These are phyloP conservation scores for Dothiorella sarmentorum DNA, from an alignment of 2,329 filamentous ascomycete genomes.

Conservation along the genomic window DNA sequence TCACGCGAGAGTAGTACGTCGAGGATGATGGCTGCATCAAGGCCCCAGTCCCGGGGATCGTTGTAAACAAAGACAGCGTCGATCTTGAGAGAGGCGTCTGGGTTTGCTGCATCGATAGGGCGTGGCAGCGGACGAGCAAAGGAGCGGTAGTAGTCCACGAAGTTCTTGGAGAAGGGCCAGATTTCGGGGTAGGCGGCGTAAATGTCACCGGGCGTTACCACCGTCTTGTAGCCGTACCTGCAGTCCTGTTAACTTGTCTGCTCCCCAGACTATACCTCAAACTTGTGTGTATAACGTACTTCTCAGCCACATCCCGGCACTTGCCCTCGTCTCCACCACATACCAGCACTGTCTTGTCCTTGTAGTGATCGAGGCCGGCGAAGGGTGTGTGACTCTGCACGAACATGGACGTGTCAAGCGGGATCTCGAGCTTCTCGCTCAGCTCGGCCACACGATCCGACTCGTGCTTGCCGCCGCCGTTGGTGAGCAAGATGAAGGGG, in stretches of 20 bases:
- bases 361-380: slow-evolving; percentile 58
- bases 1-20: slow-evolving; percentile 75
- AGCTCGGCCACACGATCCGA: slow-evolving; percentile 68
- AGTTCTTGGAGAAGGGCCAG: slow-evolving; percentile 72
- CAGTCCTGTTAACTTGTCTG: neutral
- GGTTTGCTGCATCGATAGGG: slow-evolving; percentile 39
- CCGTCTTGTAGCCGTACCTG: slow-evolving; percentile 72
- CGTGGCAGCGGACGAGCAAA: slow-evolving; percentile 58
- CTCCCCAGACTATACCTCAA: neutral
- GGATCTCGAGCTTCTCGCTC: slow-evolving; percentile 60
- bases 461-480: slow-evolving; percentile 87
- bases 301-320: slow-evolving; percentile 70
- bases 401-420: slow-evolving; percentile 66
- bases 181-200: slow-evolving; percentile 68
- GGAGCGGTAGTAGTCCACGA: slow-evolving; percentile 58
- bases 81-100: slow-evolving; percentile 62
- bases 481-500: slow-evolving; percentile 92
- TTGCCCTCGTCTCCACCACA: slow-evolving; percentile 49
- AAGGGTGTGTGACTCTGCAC: slow-evolving; percentile 92
- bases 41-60: slow-evolving; percentile 92
- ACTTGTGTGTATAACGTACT: slow-evolving; percentile 33
- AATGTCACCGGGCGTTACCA: slow-evolving; percentile 84
- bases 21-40: slow-evolving; percentile 79
- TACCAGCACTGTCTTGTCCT: slow-evolving; percentile 51
- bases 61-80: slow-evolving; percentile 93